Evolutionary conservation across 2,329 filamentous ascomycete genomes (phyloP), one percentile per base, ranked within the genome.

Genomic region (Cordyceps cateniannulata): DNA sequence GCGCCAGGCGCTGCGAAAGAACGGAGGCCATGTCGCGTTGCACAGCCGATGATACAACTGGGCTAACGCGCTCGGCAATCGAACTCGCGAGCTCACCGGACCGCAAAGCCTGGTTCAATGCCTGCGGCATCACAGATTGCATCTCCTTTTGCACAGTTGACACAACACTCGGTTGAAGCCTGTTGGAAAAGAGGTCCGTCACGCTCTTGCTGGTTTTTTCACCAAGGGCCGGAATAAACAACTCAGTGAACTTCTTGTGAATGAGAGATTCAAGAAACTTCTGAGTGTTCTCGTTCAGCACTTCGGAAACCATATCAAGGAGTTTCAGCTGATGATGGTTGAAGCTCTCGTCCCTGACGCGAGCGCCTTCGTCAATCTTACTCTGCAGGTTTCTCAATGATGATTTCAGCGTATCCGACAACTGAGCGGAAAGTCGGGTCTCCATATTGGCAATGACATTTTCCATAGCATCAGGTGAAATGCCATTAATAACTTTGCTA

Each of bases 201-300:
- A 96, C 80, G 5, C 87, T 82, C 63, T 85, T 83, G 49, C 84
- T 81, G 16, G 90, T 85, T 47, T 87, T 80, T 56, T 86, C 82
- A 45, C 86, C 83, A 61, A 98, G 78, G 35, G 86, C 80, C 12
- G 95, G 93, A 57, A 96, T 79, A 49, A 97, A 85, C 16, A 86
- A 81, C 60, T 86, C 81, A 63, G 90, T 84, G 65, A 96, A 90
- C 71, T 89, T 89, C 52, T 86, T 82, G 51, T 85, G 84, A 55
- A 96, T 87, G 66, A 96, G 90, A 63, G 85, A 86, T 63, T 86
- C 81, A 42, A 97, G 81, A 24, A 90, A 90, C 68, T 89, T 87
- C 72, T 87, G 81, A 22, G 84, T 85, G 69, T 86, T 86, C 63
- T 82, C 79, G 64, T 83, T 85, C 52, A 88, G 77, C 38, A 86